Evolutionary conservation across 75 land plant genomes (phyloP).

Genomic region (Sequoia sempervirens): DNA sequence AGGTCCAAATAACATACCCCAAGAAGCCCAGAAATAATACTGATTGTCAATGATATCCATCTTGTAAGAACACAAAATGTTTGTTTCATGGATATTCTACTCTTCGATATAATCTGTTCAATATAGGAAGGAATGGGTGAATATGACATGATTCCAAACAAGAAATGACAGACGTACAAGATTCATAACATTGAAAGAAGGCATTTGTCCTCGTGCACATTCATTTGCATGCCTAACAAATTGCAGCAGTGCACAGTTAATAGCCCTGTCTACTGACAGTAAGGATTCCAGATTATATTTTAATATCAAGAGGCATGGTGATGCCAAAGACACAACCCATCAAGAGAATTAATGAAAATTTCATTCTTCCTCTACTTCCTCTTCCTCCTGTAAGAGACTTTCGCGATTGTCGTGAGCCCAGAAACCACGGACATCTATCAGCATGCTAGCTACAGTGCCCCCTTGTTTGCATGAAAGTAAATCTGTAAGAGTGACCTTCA

Average conservation of each 20-base stretch:
- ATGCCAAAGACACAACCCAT: background rate
- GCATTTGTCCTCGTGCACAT: background rate
- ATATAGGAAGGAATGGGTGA: background rate
- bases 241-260: background rate
- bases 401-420: slow-evolving; percentile 99
- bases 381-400: slow-evolving; percentile 97
- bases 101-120: no score
- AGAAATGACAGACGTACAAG: background rate
- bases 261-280: background rate
- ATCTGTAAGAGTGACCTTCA: slow-evolving; percentile 77
- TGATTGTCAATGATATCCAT: background rate
- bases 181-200: background rate
- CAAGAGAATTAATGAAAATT: background rate
- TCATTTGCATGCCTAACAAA: background rate
- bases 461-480: slow-evolving; percentile 90
- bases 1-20: background rate
- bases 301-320: background rate
- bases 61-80: background rate
- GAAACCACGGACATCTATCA: slow-evolving; percentile 94
- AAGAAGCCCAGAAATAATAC: background rate
- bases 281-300: background rate
- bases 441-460: slow-evolving; percentile 99
- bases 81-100: background rate
- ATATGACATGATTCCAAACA: background rate
- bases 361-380: slow-evolving; percentile 76